Conservation (phyloP, 2,329 filamentous ascomycete genomes). For the Aspergillus versicolor region DNA sequence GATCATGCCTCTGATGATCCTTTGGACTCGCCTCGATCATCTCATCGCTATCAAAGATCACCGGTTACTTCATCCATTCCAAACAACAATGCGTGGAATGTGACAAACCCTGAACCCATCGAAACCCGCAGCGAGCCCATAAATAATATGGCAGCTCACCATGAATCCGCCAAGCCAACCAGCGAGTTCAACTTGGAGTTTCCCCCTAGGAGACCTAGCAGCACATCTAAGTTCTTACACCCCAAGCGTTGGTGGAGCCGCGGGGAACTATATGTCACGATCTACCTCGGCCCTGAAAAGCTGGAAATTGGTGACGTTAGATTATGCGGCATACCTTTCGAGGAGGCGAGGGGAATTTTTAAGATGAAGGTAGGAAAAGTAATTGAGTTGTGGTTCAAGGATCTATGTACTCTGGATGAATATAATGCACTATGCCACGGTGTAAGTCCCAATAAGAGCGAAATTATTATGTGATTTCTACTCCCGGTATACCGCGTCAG, state of each 20-base stretch:
- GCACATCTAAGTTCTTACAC: background rate
- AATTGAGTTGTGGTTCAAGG: constrained; percentile 33
- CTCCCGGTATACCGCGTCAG: background rate
- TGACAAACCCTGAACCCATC: background rate
- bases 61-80: background rate
- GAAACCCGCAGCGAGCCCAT: background rate
- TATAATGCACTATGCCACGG: constrained; percentile 27
- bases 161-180: background rate
- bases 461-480: background rate
- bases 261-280: constrained; percentile 27
- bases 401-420: constrained; percentile 30
- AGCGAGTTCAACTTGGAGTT: background rate
- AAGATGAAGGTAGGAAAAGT: constrained; percentile 12
- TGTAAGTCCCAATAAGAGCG: constrained; percentile 21
- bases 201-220: constrained; percentile 11
- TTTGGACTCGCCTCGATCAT: background rate
- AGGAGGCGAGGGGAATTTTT: constrained; percentile 15
- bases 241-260: constrained; percentile 21
- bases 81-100: background rate
- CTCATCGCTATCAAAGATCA: background rate
- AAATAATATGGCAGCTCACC: background rate
- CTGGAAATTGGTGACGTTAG: constrained; percentile 29
- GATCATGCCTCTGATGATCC: background rate
- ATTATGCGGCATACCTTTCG: constrained; percentile 27
- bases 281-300: constrained; percentile 32